A percentile compares a stretch with the other conserved stretches of the same genome.
phyloP scores from a whole-genome alignment of 106 monocot species.

The Amphibolis antarctica region DNA sequence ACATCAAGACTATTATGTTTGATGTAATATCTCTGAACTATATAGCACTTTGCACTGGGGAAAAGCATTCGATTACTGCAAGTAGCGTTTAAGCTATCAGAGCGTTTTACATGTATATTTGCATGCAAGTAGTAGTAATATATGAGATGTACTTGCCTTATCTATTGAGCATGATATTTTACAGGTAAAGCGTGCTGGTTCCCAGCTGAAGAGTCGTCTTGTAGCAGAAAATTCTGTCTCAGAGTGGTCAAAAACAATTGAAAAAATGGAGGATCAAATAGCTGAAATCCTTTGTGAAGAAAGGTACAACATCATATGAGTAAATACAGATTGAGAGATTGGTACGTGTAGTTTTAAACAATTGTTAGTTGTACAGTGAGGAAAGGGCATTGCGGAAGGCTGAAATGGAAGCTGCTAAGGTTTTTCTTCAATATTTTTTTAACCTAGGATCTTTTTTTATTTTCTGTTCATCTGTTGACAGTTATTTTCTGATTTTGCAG shows the following conservation, averaged over 20 bases:
- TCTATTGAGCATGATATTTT: conserved; percentile 1
- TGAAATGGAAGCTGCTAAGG: conserved; percentile 97
- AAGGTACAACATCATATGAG: conserved; percentile 30
- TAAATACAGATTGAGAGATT: not conserved
- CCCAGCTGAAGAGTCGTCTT: conserved; percentile 61
- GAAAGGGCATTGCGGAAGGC: conserved; percentile 74
- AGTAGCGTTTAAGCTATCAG: not conserved
- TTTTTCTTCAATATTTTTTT: conserved; percentile 6
- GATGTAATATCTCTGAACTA: no score
- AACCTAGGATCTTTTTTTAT: no score
- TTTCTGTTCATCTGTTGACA: not conserved
- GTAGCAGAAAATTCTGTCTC: conserved; percentile 72
- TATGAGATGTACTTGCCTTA: not conserved
- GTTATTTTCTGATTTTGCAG: conserved; percentile 22
- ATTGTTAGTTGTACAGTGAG: conserved; percentile 37
- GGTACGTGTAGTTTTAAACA: not conserved
- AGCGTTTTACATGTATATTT: no score
- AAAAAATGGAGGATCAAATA: conserved; percentile 83
- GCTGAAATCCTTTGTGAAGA: conserved; percentile 68
- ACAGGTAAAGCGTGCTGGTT: conserved; percentile 88
- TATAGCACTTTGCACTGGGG: no score
- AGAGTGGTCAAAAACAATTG: conserved; percentile 68
- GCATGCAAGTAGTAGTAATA: no score
- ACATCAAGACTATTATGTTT: no score
- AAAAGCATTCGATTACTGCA: not conserved